Conservation (phyloP, 2,329 filamentous ascomycete species). For the Polychaeton citri region DNA sequence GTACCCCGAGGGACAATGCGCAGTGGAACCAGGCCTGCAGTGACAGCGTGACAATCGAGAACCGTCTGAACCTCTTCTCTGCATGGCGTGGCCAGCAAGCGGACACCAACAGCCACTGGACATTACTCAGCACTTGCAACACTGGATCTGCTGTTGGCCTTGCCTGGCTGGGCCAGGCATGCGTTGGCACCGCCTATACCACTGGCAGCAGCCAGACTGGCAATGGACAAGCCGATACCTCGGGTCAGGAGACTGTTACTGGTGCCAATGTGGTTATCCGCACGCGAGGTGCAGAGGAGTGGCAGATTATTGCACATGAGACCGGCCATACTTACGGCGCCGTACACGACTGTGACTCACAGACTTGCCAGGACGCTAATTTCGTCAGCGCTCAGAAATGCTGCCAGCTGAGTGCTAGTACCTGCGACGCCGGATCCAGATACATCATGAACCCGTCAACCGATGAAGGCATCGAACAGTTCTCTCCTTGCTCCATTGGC, state of each 20-base stretch:
- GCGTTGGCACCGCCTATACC: constrained; percentile 44
- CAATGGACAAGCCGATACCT: constrained; percentile 21
- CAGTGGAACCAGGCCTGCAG: constrained; percentile 77
- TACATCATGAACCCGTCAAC: constrained; percentile 98
- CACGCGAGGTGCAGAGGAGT: constrained; percentile 56
- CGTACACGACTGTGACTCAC: constrained; percentile 73
- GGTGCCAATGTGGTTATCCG: constrained; percentile 82
- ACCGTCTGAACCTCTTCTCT: constrained; percentile 78
- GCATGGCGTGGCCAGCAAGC: constrained; percentile 65
- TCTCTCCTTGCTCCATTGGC: constrained; percentile 80
- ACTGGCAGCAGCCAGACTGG: constrained; percentile 27
- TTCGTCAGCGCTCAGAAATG: constrained; percentile 53
- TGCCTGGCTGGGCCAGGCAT: constrained; percentile 85
- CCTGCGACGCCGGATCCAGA: constrained; percentile 61
- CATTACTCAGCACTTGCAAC: constrained; percentile 66
- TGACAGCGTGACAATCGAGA: constrained; percentile 48
- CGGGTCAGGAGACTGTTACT: constrained; percentile 57
- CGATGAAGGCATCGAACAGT: constrained; percentile 54
- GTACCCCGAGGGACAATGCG: constrained; percentile 49
- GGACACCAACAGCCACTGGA: constrained; percentile 89
- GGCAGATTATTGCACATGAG: constrained; percentile 94
- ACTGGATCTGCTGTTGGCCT: constrained; percentile 78
- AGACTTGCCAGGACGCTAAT: constrained; percentile 52
- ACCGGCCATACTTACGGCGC: constrained; percentile 90
- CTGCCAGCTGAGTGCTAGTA: constrained; percentile 57